Percentiles rank a stretch among this genome's conserved stretches.
Conservation (phyloP, 768 basidiomycete species). For the Strobilomyces confusus region DNA sequence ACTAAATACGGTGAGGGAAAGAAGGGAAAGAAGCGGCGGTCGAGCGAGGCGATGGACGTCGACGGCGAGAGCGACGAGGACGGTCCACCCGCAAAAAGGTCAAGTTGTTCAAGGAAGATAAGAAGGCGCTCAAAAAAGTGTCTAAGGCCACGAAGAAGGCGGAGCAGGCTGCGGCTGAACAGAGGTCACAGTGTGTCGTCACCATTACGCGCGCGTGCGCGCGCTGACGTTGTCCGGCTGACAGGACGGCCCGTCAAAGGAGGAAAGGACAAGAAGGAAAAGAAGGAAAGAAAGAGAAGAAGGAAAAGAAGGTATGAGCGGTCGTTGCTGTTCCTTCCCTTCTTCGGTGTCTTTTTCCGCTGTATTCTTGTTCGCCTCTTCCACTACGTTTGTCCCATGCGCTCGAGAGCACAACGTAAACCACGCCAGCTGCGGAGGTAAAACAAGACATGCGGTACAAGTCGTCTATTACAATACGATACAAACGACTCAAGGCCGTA, state of each 20-base stretch:
- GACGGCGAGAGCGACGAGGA: slow-evolving; percentile 45
- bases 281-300: no score
- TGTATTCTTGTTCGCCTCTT: no score
- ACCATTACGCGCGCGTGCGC: background rate
- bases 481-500: no score
- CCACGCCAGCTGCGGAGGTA: no score
- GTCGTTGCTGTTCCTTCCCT: no score
- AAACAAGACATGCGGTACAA: background rate
- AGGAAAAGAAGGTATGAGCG: no score
- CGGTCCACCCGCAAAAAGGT: slow-evolving; percentile 60
- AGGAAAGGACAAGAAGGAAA: no score
- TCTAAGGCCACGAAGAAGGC: slow-evolving; percentile 59
- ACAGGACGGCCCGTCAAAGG: slow-evolving; percentile 46
- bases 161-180: slow-evolving; percentile 34
- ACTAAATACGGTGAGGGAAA: slow-evolving; percentile 30
- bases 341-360: no score
- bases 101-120: slow-evolving; percentile 81
- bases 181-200: slow-evolving; percentile 35
- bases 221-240: background rate
- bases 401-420: no score
- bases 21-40: slow-evolving; percentile 55
- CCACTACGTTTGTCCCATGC: no score
- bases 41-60: slow-evolving; percentile 63
- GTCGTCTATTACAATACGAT: background rate
- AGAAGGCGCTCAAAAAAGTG: slow-evolving; percentile 79